Evolutionary conservation across 2,329 filamentous ascomycete species (phyloP), one percentile per base, ranked within the genome.

Genomic region (Fusarium nematophilum): DNA sequence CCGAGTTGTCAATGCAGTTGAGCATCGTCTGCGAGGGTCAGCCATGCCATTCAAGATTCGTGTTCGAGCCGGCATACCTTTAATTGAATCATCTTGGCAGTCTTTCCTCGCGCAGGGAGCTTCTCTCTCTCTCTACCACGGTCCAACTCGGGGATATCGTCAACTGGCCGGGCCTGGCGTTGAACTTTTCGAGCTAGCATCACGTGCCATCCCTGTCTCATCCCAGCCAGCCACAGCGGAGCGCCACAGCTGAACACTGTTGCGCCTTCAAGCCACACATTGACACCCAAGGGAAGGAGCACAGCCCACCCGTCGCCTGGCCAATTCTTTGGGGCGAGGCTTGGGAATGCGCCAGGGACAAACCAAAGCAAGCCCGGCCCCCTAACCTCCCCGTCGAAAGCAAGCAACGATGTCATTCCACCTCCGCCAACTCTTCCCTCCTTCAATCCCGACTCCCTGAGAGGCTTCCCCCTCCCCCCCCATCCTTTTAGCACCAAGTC

Each of bases 1-100:
- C 95, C 65, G 95, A 98, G 83, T 97, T 99, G 89, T 99, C 95
- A 87, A 99, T 98, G 89, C 95, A 98, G 81, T 95, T 97, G 71
- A 99, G 86, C 87, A 99, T 92, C 75, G 93, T 91, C 95, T 97
- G 68, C 0, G 7, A 26, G 9, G 0, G 45, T 72, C 11, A 71
- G 63, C n/a, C 17, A 5, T 27, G 10, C 1, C 2, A 1, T 1
- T 3, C 2, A 4, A 3, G 3, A 3, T 9, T 2, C 1, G 5
- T 10, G 3, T 8, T 3, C 10, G 2, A 6, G n/a, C 11, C 11
- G 1, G 5, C 30, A 17, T 66, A 88, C 91, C 88, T 94, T 94
- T 84, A 95, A 79, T 86, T 95, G 92, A 79, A 96, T 96, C 92
- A 97, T 98, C 68, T 78, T 89, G 84, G 56, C 65, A 43, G 47